Conservation (phyloP, 2,329 filamentous ascomycete species). For the Whalleya microplaca region DNA sequence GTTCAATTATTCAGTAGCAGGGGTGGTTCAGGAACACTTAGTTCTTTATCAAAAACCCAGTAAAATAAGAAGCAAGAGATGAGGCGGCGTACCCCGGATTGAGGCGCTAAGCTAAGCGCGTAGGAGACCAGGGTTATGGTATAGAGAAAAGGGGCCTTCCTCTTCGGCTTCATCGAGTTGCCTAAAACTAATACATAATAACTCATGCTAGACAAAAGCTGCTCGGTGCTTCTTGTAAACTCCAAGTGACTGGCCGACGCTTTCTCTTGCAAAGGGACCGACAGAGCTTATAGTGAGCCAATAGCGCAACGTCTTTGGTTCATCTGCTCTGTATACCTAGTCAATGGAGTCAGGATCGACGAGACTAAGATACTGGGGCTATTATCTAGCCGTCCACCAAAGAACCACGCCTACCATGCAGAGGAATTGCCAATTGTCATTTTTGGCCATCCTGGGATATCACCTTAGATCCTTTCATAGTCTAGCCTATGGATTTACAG, state of each 20-base stretch:
- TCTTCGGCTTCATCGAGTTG: background rate
- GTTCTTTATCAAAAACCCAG: background rate
- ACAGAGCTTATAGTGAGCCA: background rate
- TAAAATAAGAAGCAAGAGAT: background rate
- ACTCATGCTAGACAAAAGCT: background rate
- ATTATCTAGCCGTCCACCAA: constrained; percentile 7
- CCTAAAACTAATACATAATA: background rate
- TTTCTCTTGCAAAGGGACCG: background rate
- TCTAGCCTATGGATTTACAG: constrained; percentile 3
- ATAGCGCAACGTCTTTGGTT: background rate
- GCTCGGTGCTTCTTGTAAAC: background rate
- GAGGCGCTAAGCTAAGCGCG: background rate
- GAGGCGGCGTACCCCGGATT: background rate
- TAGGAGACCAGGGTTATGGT: background rate
- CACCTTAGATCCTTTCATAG: constrained; percentile 7
- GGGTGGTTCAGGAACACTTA: too few relatives aligned
- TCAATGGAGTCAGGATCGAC: constrained; percentile 1
- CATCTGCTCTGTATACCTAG: background rate
- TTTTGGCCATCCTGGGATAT: constrained; percentile 9
- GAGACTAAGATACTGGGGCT: constrained; percentile 9
- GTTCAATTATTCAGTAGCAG: background rate
- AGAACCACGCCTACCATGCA: constrained; percentile 1
- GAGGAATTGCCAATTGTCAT: background rate
- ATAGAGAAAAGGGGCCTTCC: background rate
- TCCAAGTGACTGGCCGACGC: background rate